Conservation (phyloP, 73 alveolate species). For the Urostyla sp. region DNA sequence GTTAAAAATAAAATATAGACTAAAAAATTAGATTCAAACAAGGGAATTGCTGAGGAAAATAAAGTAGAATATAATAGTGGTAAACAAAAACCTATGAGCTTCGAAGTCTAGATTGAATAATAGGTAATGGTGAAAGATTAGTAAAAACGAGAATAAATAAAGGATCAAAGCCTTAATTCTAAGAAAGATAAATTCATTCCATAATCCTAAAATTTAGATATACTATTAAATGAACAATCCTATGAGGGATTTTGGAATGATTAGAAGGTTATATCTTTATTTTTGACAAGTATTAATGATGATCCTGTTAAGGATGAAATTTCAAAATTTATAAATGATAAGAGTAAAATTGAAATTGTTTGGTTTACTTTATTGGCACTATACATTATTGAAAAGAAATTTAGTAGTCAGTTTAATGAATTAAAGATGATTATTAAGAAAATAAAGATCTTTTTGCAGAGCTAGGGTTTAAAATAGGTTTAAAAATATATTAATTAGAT, state of each 20-base stretch:
- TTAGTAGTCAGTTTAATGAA: constrained; percentile 26
- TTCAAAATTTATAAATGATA: not conserved
- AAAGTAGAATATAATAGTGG: too few relatives aligned
- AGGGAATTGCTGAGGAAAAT: too few relatives aligned
- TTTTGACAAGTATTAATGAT: not conserved
- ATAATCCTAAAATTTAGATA: constrained; percentile 7
- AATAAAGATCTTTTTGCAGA: constrained; percentile 42
- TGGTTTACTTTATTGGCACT: constrained; percentile 52
- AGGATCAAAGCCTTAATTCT: too few relatives aligned
- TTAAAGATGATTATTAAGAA: constrained; percentile 61
- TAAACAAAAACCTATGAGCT: too few relatives aligned
- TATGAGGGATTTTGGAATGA: not conserved
- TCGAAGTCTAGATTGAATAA: too few relatives aligned
- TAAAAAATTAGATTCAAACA: too few relatives aligned
- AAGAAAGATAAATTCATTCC: too few relatives aligned
- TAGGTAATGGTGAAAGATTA: too few relatives aligned
- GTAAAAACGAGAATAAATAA: too few relatives aligned
- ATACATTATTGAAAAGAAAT: constrained; percentile 14
- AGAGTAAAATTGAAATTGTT: not conserved
- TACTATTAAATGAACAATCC: not conserved
- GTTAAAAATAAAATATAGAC: too few relatives aligned
- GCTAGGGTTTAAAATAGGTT: too few relatives aligned
- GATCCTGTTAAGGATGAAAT: not conserved
- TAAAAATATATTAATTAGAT: too few relatives aligned
- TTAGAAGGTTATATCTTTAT: not conserved